Evolutionary conservation across 2,329 filamentous ascomycete genomes (phyloP).

Genomic region (Venturiaceae sp.): DNA sequence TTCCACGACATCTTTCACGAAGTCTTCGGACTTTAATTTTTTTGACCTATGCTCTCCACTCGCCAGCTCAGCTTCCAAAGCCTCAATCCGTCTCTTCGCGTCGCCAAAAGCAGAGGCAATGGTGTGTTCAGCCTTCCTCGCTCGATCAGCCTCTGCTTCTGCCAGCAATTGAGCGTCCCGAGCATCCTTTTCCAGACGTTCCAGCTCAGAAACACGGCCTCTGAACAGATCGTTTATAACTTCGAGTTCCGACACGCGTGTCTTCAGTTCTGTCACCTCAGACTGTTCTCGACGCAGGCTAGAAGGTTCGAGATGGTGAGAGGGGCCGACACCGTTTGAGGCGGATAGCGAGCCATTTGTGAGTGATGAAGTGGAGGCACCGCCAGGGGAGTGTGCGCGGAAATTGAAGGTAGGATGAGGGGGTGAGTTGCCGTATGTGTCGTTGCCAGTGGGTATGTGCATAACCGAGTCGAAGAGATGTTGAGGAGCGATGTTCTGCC

Average conservation of each 20-base stretch:
- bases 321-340: not conserved
- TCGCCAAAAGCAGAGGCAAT: slow-evolving; percentile 27
- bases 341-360: slow-evolving; percentile 36
- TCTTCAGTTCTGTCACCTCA: slow-evolving; percentile 82
- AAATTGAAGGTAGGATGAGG: slow-evolving; percentile 32
- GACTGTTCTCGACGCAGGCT: slow-evolving; percentile 75
- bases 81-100: slow-evolving; percentile 11
- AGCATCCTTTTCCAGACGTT: slow-evolving; percentile 63
- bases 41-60: slow-evolving; percentile 41
- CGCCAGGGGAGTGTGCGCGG: slow-evolving; percentile 45
- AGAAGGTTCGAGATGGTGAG: slow-evolving; percentile 47
- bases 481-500: slow-evolving; percentile 57
- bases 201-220: slow-evolving; percentile 61
- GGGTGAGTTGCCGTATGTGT: slow-evolving; percentile 33
- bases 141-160: slow-evolving; percentile 46
- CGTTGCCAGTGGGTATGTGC: not conserved
- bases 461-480: slow-evolving; percentile 56
- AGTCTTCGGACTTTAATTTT: slow-evolving; percentile 47
- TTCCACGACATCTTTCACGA: slow-evolving; percentile 31
- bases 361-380: slow-evolving; percentile 30
- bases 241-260: slow-evolving; percentile 87
- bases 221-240: slow-evolving; percentile 72
- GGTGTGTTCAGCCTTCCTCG: slow-evolving; percentile 54
- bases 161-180: slow-evolving; percentile 51
- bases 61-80: slow-evolving; percentile 20